phyloP scores from a whole-genome alignment of 176 grass and related monocot genomes.

The Hordeum vulgare region DNA sequence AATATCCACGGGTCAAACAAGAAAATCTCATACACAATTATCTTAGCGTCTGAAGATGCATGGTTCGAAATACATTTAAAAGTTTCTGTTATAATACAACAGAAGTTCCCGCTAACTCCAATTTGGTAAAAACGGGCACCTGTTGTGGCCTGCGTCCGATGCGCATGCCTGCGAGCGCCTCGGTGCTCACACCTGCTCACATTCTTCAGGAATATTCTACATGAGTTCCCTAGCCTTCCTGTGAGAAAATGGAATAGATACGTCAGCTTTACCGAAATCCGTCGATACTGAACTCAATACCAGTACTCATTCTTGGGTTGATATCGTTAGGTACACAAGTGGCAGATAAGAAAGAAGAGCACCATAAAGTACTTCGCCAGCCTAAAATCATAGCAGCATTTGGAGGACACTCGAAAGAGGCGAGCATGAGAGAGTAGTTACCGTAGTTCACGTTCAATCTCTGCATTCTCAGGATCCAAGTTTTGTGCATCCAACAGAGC shows the following conservation, averaged over 20 bases:
- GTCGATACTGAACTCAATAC: not conserved
- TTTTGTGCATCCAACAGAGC: constrained; percentile 24
- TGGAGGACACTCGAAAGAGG: not conserved
- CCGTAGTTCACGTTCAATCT: constrained; percentile 23
- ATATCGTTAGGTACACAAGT: not conserved
- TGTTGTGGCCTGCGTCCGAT: not conserved
- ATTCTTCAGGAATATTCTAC: not conserved
- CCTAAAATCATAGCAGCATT: not conserved
- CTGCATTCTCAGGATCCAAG: constrained; percentile 14
- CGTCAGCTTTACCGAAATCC: not conserved
- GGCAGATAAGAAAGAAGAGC: not conserved
- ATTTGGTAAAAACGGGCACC: not conserved
- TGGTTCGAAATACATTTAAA: not conserved
- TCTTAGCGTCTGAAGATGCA: not conserved
- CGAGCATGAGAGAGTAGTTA: not conserved
- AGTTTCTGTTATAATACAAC: not conserved
- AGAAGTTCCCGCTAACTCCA: not conserved
- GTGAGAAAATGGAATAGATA: not conserved
- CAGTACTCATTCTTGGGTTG: not conserved
- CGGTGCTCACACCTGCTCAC: not conserved
- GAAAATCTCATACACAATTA: not conserved
- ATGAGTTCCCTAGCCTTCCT: constrained; percentile 10
- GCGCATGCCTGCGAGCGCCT: not conserved
- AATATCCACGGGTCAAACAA: not conserved
- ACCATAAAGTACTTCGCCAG: not conserved